Percentiles rank a stretch among this genome's conserved stretches.
Conservation (phyloP, 495 filamentous ascomycete species). For the Neurospora sp. region DNA sequence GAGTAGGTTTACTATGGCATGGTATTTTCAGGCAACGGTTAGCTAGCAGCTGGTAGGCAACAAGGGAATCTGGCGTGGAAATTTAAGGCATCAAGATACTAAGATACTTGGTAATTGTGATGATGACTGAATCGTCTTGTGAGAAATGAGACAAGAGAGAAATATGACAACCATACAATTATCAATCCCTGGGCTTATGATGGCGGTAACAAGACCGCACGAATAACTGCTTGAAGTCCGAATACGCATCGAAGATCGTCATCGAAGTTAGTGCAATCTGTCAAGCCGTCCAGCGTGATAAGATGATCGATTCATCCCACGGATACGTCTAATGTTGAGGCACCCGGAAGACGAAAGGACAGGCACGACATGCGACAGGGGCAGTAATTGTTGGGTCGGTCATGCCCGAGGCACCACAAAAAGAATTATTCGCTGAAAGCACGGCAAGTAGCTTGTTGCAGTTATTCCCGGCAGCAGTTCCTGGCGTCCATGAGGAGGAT, state of each 20-base stretch:
- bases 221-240: background rate
- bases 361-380: background rate
- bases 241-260: background rate
- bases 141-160: background rate
- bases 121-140: background rate
- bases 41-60: background rate
- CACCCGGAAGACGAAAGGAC: background rate
- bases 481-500: background rate
- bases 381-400: background rate
- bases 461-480: background rate
- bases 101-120: background rate
- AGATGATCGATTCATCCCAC: background rate
- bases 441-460: background rate
- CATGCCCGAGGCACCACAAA: background rate
- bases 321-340: background rate
- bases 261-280: background rate
- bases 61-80: background rate
- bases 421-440: background rate
- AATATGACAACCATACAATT: background rate
- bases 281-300: background rate
- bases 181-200: background rate
- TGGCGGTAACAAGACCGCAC: background rate
- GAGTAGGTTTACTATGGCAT: background rate
- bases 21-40: background rate
- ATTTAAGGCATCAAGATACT: background rate